Base-by-base conservation (phyloP, 2,329 filamentous ascomycete species). In the Emergomyces pasteurianus region DNA sequence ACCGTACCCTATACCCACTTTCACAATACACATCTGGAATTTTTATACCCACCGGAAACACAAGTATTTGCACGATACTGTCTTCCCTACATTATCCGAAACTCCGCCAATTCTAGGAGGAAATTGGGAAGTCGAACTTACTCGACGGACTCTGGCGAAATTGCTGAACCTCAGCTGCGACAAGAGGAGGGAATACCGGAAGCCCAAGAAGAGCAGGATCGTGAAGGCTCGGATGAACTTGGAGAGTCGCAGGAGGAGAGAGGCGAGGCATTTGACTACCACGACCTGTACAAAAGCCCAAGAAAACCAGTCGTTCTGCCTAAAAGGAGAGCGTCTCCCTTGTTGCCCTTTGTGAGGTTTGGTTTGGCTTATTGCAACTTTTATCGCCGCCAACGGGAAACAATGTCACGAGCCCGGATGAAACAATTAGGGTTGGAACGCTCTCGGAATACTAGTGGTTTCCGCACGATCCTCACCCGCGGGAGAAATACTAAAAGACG, bases 41-140 rank as follows among this genome's bases (percentile, higher is more conserved):
- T 77, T 49, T 65, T 77, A 18, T 77, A 75, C 49, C 74, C 75
- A n/a, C 68, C 64, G 16, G 65, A 65, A 47, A 67, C 70, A 7
- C 69, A 63, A 23, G 42, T 61, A 9, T 61, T 58, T 34, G 63
- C 62, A n/a, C 60, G 63, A 28, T 58, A 59, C 9, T 62, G 62
- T 38, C 23, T 62, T 16, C 26, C 46, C 23, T 58, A 18, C 54
- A 52, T 38, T 34, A 10, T 23, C 63, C 53, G 34, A 38, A 34
- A 16, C 55, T 62, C 18, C 49, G 46, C n/a, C 63, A 63, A 53
- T 50, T 60, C 23, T 61, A 62, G 21, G 43, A 65, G 38, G 65
- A 62, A 58, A 55, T 58, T 42, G 53, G 64, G 14, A 66, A 72
- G 7, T 16, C 42, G 64, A 55, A 31, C 47, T 34, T 65, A 63